phyloP scores from a whole-genome alignment of 495 filamentous ascomycete species.

The Xylaria longipes region DNA sequence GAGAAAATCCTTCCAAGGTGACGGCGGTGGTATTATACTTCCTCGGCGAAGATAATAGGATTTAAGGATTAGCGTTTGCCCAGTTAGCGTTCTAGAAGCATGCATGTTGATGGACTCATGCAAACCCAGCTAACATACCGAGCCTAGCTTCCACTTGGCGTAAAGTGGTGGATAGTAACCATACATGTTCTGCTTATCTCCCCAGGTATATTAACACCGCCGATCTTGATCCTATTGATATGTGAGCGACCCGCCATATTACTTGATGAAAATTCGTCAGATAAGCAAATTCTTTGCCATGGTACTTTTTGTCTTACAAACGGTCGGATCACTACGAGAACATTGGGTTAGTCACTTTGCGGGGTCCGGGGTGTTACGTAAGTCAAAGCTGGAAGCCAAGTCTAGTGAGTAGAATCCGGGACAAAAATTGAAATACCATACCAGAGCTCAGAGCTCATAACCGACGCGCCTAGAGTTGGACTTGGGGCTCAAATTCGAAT shows the following conservation, averaged over 20 bases:
- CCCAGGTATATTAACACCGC: neutral
- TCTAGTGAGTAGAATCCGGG: neutral
- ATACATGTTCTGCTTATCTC: conserved; percentile 10
- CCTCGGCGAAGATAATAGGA: neutral
- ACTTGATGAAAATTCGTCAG: conserved; percentile 19
- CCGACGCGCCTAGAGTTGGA: neutral
- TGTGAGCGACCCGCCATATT: neutral
- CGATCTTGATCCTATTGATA: conserved; percentile 15
- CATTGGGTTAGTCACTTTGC: conserved; percentile 2
- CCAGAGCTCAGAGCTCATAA: neutral
- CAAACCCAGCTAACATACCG: too few relatives aligned
- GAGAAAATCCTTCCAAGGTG: neutral
- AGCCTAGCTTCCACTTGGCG: neutral
- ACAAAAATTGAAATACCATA: neutral
- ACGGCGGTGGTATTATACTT: neutral
- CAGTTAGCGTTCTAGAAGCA: neutral
- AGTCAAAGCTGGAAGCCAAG: neutral
- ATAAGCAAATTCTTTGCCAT: neutral
- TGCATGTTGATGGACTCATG: neutral
- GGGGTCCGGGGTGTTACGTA: conserved; percentile 22
- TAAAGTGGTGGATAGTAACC: too few relatives aligned
- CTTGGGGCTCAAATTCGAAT: neutral
- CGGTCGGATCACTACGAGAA: neutral
- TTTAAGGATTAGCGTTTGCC: neutral
- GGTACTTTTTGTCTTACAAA: too few relatives aligned